Evolutionary conservation across 2,329 filamentous ascomycete species (phyloP), one percentile per base, ranked within the genome.

Genomic region (Fusarium palustre): DNA sequence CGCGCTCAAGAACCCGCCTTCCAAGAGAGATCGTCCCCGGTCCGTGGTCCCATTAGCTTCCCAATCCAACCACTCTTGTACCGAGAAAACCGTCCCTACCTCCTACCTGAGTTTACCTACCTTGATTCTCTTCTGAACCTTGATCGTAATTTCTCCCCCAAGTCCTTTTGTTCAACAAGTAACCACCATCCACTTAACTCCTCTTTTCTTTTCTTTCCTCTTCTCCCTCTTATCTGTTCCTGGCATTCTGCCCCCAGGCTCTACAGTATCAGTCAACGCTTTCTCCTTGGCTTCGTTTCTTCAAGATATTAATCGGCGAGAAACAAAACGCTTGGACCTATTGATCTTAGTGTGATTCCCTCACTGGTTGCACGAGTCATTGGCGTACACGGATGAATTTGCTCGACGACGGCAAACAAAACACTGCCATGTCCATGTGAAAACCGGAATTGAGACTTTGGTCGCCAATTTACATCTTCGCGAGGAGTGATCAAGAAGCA

Each of bases 131-230:
- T 61, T 39, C n/a, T 60, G 25, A 53, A 60, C 60, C 55, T 65
- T 65, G 47, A 59, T 54, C 34, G 46, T 38, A 66, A 66, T 66
- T 66, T 66, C 63, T 66, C 63, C 63, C 36, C 30, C 30, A 16
- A 25, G 39, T 25, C 16, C 24, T 52, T 28, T 28, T 52, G 34
- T 52, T 41, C 42, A 42, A 38, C 16, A 34, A 52, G 31, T 18
- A 52, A 41, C 34, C 48, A 52, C 16, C 48, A 41, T 22, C 48
- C 34, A 46, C 33, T 34, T 16, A 50, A 50, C 22, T 31, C 42
- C 11, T 36, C 30, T 34, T 55, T 62, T 18, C 33, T 55, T 33
- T 30, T 39, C 45, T 16, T 31, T 38, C 24, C 20, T 34, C 10
- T 36, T 54, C 50, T 31, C 30, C 30, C 22, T 50, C 24, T 39